These are phyloP conservation scores for Suillus decipiens DNA, from an alignment of 768 basidiomycete species.

Conservation along the genomic window DNA sequence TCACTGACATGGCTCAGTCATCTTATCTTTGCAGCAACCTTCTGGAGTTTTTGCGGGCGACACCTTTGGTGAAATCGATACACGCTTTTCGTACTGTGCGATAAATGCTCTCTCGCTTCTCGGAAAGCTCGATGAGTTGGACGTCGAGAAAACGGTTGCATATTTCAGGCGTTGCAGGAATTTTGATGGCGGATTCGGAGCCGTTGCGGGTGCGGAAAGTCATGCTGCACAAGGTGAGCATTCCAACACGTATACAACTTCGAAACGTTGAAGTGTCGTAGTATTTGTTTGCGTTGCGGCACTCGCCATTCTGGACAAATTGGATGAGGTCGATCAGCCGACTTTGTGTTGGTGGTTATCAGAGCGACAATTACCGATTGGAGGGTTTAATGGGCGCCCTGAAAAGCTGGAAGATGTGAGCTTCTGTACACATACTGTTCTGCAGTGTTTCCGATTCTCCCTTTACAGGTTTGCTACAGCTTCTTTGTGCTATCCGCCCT, in stretches of 20 bases:
- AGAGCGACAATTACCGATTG: conserved; percentile 90
- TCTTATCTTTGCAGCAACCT: conserved; percentile 80
- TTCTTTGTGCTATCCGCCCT: conserved; percentile 94
- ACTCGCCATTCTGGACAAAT: conserved; percentile 80
- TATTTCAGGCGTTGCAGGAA: conserved; percentile 83
- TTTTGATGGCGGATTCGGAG: conserved; percentile 96
- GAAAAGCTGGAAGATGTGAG: conserved; percentile 95
- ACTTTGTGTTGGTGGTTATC: conserved; percentile 91
- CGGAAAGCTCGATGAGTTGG: conserved; percentile 67
- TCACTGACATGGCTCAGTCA: conserved; percentile 49
- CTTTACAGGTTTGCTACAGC: conserved; percentile 89
- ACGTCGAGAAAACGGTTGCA: conserved; percentile 63
- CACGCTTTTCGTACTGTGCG: conserved; percentile 90
- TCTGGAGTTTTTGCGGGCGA: conserved; percentile 93
- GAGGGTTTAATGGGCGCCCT: conserved; percentile 95
- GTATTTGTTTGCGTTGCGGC: conserved; percentile 91
- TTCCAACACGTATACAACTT: background rate
- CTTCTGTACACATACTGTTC: conserved; percentile 13
- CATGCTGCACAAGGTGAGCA: conserved; percentile 85
- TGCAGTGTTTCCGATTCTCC: background rate
- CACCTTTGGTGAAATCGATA: conserved; percentile 87
- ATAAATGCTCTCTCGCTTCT: conserved; percentile 81
- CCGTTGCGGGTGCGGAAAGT: conserved; percentile 81
- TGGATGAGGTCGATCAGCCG: conserved; percentile 79
- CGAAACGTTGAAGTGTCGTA: conserved; percentile 28